Percentiles rank a stretch among this genome's conserved stretches.
Evolutionary conservation across 345 rosid genomes (phyloP).

Genomic region (Gynandropsis gynandra): DNA sequence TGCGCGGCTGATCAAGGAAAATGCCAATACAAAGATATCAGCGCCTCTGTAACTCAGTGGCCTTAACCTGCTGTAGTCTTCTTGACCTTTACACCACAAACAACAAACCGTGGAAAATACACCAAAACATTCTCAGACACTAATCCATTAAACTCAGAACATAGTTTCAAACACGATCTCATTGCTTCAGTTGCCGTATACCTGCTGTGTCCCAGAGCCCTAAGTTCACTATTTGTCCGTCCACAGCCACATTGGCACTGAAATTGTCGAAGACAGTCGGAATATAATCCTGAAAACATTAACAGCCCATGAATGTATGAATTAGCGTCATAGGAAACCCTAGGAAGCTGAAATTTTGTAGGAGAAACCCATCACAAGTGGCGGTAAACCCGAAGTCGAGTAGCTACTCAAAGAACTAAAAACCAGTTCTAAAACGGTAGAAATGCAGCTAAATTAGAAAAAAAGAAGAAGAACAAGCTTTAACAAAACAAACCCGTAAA

Average conservation of each 20-base stretch:
- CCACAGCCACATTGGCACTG: constrained; percentile 96
- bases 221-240: constrained; percentile 84
- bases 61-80: constrained; percentile 95
- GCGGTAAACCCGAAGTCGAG: background rate
- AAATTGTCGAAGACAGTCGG: constrained; percentile 98
- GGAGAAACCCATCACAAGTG: background rate
- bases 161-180: background rate
- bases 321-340: constrained; percentile 16
- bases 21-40: constrained; percentile 83
- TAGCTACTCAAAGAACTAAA: background rate
- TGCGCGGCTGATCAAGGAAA: constrained; percentile 87
- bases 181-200: constrained; percentile 16
- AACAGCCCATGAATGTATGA: constrained; percentile 1
- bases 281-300: constrained; percentile 64
- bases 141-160: background rate
- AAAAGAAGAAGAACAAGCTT: background rate
- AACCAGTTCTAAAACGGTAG: background rate
- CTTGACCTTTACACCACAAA: constrained; percentile 59
- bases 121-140: constrained; percentile 8
- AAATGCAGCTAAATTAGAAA: background rate
- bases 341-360: background rate
- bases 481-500: no score
- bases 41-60: constrained; percentile 99
- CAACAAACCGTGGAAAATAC: background rate
- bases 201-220: constrained; percentile 99